phyloP scores from a whole-genome alignment of 306 rosid species.

The Styphnolobium japonicum region DNA sequence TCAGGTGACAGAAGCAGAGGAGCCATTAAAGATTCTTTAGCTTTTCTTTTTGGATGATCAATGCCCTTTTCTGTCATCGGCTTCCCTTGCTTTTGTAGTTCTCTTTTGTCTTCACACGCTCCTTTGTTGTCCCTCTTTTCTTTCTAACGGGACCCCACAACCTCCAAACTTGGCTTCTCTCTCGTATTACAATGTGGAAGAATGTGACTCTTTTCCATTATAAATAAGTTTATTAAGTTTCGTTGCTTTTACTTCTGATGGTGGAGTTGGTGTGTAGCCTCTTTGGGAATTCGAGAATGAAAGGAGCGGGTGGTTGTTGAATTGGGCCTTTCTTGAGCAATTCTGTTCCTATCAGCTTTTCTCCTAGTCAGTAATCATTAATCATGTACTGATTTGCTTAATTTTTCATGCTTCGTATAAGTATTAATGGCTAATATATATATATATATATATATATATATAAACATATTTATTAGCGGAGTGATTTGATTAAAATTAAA shows the following conservation, averaged over 20 bases:
- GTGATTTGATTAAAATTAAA: too few species aligned
- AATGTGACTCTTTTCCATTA: conserved; percentile 16
- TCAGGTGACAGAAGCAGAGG: conserved; percentile 37
- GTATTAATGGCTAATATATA: too few species aligned
- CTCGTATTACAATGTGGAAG: neutral
- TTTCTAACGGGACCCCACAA: conserved; percentile 40
- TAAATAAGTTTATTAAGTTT: conserved; percentile 27
- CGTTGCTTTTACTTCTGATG: conserved; percentile 78
- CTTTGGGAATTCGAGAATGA: conserved; percentile 56
- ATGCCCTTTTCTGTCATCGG: neutral
- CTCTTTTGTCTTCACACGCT: conserved; percentile 49
- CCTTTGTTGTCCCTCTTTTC: conserved; percentile 29
- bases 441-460: too few species aligned
- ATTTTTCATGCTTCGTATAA: neutral
- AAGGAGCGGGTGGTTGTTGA: conserved; percentile 62
- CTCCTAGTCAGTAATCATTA: neutral
- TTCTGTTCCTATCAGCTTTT: neutral
- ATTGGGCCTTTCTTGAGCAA: conserved; percentile 30
- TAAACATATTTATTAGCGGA: too few species aligned
- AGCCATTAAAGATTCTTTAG: conserved; percentile 46
- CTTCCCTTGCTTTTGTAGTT: conserved; percentile 28
- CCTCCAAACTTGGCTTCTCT: conserved; percentile 18
- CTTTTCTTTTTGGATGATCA: conserved; percentile 15
- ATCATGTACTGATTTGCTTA: neutral
- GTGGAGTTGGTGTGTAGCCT: conserved; percentile 68